These are phyloP conservation scores for Achaetomium macrosporum DNA, from an alignment of 2,329 filamentous ascomycete genomes.

Conservation along the genomic window DNA sequence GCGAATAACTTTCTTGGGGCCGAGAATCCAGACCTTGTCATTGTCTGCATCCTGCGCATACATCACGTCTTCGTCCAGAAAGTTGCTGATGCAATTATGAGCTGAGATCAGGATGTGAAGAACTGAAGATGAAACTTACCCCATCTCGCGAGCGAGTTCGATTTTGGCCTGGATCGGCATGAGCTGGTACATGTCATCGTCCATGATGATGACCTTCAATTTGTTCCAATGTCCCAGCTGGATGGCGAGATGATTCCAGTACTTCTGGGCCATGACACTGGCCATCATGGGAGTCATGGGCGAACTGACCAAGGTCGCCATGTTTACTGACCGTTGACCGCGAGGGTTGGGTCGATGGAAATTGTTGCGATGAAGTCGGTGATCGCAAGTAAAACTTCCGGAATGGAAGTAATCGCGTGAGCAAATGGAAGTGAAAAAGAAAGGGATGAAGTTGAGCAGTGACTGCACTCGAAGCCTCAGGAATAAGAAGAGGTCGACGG, in stretches of 20 bases:
- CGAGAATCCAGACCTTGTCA: slow-evolving; percentile 14
- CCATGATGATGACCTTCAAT: slow-evolving; percentile 18
- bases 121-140: slow-evolving; percentile 10
- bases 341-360: too few relatives aligned
- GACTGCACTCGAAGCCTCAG: too few relatives aligned
- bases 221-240: slow-evolving; percentile 19
- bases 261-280: slow-evolving; percentile 7
- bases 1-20: slow-evolving; percentile 13
- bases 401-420: too few relatives aligned
- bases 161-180: slow-evolving; percentile 5
- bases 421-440: too few relatives aligned
- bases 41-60: slow-evolving; percentile 15
- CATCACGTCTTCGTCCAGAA: slow-evolving; percentile 14
- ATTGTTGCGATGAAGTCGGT: too few relatives aligned
- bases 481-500: too few relatives aligned
- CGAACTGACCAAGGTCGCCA: slow-evolving; percentile 1
- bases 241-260: slow-evolving; percentile 18
- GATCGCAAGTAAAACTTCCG: too few relatives aligned
- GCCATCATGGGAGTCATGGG: slow-evolving; percentile 1
- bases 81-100: slow-evolving; percentile 11
- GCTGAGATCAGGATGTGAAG: background rate
- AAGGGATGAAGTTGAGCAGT: too few relatives aligned
- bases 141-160: slow-evolving; percentile 11
- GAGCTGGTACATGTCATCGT: slow-evolving; percentile 8
- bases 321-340: background rate